These are phyloP conservation scores for Neurospora tetrasperma DNA, from an alignment of 495 filamentous ascomycete genomes.

Conservation along the genomic window DNA sequence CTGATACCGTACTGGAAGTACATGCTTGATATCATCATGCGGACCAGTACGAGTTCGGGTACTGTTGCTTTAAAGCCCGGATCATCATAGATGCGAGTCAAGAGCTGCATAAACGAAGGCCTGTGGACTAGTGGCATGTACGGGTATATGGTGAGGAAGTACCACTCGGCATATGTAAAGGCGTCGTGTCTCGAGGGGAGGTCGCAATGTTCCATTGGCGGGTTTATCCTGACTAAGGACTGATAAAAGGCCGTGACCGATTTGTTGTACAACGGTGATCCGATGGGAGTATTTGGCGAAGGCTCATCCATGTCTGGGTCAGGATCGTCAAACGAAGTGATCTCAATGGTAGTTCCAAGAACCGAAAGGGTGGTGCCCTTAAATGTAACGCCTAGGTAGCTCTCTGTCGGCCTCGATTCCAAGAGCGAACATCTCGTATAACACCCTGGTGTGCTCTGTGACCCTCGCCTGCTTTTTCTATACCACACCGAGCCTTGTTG, in stretches of 20 bases:
- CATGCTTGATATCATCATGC: slow-evolving; percentile 63
- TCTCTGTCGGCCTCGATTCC: slow-evolving; percentile 44
- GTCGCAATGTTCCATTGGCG: slow-evolving; percentile 41
- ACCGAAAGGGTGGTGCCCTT: slow-evolving; percentile 64
- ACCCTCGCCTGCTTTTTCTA: slow-evolving; percentile 25
- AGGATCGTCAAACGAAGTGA: slow-evolving; percentile 56
- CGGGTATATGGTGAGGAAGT: slow-evolving; percentile 60
- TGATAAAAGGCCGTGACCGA: slow-evolving; percentile 58
- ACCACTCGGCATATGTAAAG: slow-evolving; percentile 56
- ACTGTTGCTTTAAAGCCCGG: slow-evolving; percentile 45
- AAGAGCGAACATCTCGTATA: slow-evolving; percentile 21
- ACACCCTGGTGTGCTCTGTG: not conserved
- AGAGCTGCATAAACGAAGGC: slow-evolving; percentile 52
- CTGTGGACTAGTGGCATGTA: slow-evolving; percentile 64
- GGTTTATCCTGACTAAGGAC: slow-evolving; percentile 48
- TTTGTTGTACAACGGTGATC: slow-evolving; percentile 48
- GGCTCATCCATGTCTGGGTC: slow-evolving; percentile 54
- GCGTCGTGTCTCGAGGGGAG: slow-evolving; percentile 48
- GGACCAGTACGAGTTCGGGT: slow-evolving; percentile 58
- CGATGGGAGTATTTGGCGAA: slow-evolving; percentile 28
- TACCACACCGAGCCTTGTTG: slow-evolving; percentile 40
- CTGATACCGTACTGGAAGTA: slow-evolving; percentile 61
- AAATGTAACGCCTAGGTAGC: slow-evolving; percentile 62
- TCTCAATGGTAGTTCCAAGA: slow-evolving; percentile 66
- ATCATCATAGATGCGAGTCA: slow-evolving; percentile 54